Percentiles rank a stretch among this genome's conserved stretches.
These are phyloP conservation scores for Pelargonium cotyledonis DNA, from an alignment of 441 rosid species.

Conservation along the genomic window DNA sequence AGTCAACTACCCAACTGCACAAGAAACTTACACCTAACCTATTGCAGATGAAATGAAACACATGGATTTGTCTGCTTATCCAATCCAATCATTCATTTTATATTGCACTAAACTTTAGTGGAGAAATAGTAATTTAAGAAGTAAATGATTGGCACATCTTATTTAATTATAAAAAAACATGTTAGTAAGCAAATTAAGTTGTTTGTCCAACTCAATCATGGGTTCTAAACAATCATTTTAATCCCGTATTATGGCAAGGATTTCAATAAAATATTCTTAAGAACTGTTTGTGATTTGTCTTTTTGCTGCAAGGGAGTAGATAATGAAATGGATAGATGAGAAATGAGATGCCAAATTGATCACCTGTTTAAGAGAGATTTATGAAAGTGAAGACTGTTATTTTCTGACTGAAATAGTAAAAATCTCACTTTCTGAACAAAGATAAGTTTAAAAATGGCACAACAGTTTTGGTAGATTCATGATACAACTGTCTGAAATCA, in stretches of 20 bases:
- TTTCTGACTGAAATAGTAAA: no score
- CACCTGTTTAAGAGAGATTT: no score
- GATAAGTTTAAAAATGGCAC: no score
- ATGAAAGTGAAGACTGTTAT: no score
- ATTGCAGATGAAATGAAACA: slow-evolving; percentile 4
- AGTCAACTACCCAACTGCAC: not conserved
- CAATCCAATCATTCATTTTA: not conserved
- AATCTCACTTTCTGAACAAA: no score
- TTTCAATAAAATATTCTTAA: not conserved
- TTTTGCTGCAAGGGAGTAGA: no score
- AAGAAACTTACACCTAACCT: not conserved
- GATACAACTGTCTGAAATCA: no score
- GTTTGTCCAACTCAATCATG: not conserved
- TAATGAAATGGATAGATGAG: no score
- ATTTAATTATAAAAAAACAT: not conserved
- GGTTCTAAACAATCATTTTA: not conserved
- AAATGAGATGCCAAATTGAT: no score
- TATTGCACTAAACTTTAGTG: not conserved
- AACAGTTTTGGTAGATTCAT: no score
- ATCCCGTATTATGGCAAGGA: not conserved
- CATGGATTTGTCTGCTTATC: not conserved
- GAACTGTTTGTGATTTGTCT: not conserved
- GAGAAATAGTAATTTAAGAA: not conserved
- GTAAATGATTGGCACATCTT: not conserved
- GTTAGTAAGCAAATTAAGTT: not conserved